Evolutionary conservation across 805 yeast genomes (phyloP).

Genomic region (Candida schatavii): DNA sequence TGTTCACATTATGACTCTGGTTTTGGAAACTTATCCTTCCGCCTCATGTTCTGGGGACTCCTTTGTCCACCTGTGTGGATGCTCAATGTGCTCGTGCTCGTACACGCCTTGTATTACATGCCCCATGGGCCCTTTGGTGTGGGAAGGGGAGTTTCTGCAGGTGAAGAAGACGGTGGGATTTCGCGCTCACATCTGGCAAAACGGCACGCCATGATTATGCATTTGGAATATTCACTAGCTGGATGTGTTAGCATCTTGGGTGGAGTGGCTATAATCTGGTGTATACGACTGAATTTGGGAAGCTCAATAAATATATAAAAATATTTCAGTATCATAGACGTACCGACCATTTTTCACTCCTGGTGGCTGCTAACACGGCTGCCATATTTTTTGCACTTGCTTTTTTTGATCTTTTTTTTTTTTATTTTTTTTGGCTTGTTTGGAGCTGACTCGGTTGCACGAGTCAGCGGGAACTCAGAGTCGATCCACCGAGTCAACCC

Average conservation of each 20-base stretch:
- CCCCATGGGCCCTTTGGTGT: too few relatives aligned
- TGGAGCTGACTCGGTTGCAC: constrained; percentile 2
- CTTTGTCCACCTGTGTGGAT: constrained; percentile 21
- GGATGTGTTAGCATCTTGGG: too few relatives aligned
- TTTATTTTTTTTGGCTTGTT: not conserved
- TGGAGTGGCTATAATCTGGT: too few relatives aligned
- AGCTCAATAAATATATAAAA: not conserved
- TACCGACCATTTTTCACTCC: too few relatives aligned
- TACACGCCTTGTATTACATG: not conserved
- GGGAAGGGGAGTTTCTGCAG: too few relatives aligned
- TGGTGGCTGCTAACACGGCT: too few relatives aligned
- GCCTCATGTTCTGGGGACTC: constrained; percentile 14
- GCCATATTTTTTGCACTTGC: not conserved
- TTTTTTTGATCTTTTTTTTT: not conserved
- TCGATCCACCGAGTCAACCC: constrained; percentile 1
- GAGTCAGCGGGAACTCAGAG: not conserved
- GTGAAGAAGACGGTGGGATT: too few relatives aligned
- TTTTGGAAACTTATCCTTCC: not conserved
- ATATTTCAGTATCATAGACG: too few relatives aligned
- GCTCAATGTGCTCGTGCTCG: not conserved
- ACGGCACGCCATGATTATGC: too few relatives aligned
- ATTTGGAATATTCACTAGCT: too few relatives aligned
- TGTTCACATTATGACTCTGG: not conserved
- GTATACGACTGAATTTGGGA: too few relatives aligned
- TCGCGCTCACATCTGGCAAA: too few relatives aligned